Evolutionary conservation across 129 eudicot genomes (phyloP), one percentile per base, ranked within the genome.

Genomic region (Arctium lappa): DNA sequence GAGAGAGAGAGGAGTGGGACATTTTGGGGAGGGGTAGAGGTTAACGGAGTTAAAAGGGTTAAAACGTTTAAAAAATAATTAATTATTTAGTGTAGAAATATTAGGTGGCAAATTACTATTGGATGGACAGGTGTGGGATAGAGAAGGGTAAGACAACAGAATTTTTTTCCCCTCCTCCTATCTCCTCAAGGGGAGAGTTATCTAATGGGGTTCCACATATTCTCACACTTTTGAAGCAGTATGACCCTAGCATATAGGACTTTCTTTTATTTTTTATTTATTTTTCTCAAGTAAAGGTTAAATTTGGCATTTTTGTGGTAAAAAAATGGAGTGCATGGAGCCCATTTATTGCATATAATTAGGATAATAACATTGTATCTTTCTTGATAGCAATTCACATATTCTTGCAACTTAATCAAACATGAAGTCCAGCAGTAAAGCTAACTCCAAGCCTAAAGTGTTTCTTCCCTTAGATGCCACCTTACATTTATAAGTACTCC

Each of bases 391-490:
- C 84, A 73, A 78, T 80, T 46, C 76, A 81, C 46, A 72, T 42
- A 84, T 84, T 85, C 90, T 89, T 86, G 65, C 78, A 87, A 77
- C 80, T 82, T 85, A 90, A 88, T 86, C 94, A 82, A 84, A 87
- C 89, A 79, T 84, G 81, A 40, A 73, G 79, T 76, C 85, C 29
- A 78, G 50, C 44, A 84, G 97, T 93, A 88, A 93, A 93, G 91
- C 89, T 83, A 86, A 93, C 91, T 93, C 97, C 93, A 93, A 83
- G 80, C 76, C 79, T 79, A 60, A 32, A 60, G 66, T 76, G 63
- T 87, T 76, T 80, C 91, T 87, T 92, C 79, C 79, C 77, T 78
- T 82, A 36, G 69, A 48, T 89, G 86, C 91, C 88, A 88, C 78
- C 81, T 68, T 15, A 83, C 72, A 39, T 44, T 18, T 79, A 79